Percentiles rank a stretch among this genome's conserved stretches.
Conservation (phyloP, 140 eudicot genomes). For the Stevia rebaudiana region DNA sequence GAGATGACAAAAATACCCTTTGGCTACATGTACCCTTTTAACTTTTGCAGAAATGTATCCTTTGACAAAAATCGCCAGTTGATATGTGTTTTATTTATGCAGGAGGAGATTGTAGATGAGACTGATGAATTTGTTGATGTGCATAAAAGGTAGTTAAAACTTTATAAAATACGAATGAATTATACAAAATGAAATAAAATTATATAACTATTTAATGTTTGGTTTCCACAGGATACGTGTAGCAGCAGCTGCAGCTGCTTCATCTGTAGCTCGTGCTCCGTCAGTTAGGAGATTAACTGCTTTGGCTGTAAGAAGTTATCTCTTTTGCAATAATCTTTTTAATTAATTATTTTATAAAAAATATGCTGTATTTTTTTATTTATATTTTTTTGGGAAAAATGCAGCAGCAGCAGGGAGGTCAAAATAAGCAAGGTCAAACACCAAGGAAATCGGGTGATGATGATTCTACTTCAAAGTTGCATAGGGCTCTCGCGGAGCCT, state of each 20-base stretch:
- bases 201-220: background rate
- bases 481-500: slow-evolving; percentile 48
- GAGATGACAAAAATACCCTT: too few relatives aligned
- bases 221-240: slow-evolving; percentile 71
- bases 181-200: background rate
- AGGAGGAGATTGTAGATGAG: slow-evolving; percentile 98
- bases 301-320: slow-evolving; percentile 18
- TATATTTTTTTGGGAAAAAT: background rate
- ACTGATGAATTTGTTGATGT: slow-evolving; percentile 98
- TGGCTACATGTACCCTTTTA: too few relatives aligned
- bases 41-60: too few relatives aligned
- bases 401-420: slow-evolving; percentile 49
- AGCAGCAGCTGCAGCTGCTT: slow-evolving; percentile 97
- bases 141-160: slow-evolving; percentile 59
- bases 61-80: too few relatives aligned
- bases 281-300: slow-evolving; percentile 60
- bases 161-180: background rate
- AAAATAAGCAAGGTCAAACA: slow-evolving; percentile 45
- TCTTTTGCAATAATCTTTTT: background rate
- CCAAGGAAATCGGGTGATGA: slow-evolving; percentile 48
- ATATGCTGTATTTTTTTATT: too few relatives aligned
- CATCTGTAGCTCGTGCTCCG: slow-evolving; percentile 93
- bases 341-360: background rate
- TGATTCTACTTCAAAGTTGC: slow-evolving; percentile 34
- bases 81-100: too few relatives aligned